These are phyloP conservation scores for Diaporthe destruens DNA, from an alignment of 2,329 filamentous ascomycete species.

Conservation along the genomic window DNA sequence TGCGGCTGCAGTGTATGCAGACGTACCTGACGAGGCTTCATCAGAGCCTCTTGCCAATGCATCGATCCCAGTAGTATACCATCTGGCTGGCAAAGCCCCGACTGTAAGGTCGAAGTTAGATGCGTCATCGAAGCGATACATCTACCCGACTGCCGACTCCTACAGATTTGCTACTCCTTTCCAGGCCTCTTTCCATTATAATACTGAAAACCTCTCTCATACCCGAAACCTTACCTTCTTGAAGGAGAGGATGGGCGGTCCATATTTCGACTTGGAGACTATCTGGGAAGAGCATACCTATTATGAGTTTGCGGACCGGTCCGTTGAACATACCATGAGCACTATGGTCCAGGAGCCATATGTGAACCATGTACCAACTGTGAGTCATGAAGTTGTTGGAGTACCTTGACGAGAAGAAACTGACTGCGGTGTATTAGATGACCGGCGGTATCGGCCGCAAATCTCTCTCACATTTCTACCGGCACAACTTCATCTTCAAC, in stretches of 20 bases:
- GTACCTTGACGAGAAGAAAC: neutral
- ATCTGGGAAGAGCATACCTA: constrained; percentile 85
- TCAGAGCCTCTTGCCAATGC: neutral
- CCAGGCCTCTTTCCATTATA: constrained; percentile 43
- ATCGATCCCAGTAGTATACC: constrained; percentile 34
- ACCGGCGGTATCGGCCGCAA: constrained; percentile 78
- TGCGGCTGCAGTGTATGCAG: constrained; percentile 38
- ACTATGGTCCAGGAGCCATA: constrained; percentile 51
- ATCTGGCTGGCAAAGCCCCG: constrained; percentile 35
- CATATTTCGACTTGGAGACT: constrained; percentile 79
- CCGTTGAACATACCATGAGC: constrained; percentile 81
- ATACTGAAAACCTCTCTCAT: constrained; percentile 64
- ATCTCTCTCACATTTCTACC: constrained; percentile 75
- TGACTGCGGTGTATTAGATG: constrained; percentile 51
- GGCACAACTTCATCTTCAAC: constrained; percentile 79
- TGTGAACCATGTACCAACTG: constrained; percentile 81
- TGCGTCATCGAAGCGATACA: constrained; percentile 14
- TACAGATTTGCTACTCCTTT: constrained; percentile 40
- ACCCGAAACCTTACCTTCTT: constrained; percentile 75
- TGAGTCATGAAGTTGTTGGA: constrained; percentile 50
- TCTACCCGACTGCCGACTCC: constrained; percentile 28
- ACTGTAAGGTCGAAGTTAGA: neutral
- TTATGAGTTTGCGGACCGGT: constrained; percentile 77
- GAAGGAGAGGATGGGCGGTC: constrained; percentile 72
- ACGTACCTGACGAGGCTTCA: constrained; percentile 11